These are phyloP conservation scores for Aureobasidium sp. DNA, from an alignment of 2,329 filamentous ascomycete genomes.

Conservation along the genomic window DNA sequence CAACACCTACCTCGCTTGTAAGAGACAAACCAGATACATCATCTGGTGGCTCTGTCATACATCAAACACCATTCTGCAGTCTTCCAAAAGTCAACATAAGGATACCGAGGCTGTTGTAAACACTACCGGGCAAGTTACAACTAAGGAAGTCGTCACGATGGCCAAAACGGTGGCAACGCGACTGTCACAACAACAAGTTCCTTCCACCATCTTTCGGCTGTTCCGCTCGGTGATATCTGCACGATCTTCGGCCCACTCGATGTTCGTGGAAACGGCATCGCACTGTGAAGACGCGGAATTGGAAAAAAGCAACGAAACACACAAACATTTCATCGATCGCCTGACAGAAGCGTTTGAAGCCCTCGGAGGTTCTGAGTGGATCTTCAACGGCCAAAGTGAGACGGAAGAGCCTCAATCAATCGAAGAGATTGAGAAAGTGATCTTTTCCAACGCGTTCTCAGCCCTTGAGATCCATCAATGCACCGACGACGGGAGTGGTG, in stretches of 20 bases:
- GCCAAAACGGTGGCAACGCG: neutral
- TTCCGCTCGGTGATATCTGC: neutral
- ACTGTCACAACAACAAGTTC: neutral
- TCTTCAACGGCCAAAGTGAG: neutral
- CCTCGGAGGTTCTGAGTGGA: neutral
- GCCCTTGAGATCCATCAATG: neutral
- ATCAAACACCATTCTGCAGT: neutral
- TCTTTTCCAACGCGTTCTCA: neutral
- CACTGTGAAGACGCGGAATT: neutral
- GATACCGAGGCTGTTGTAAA: neutral
- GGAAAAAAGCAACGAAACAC: neutral
- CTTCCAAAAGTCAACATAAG: neutral
- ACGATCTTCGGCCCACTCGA: neutral
- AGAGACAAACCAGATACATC: neutral
- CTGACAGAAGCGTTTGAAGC: neutral
- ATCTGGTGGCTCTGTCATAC: neutral
- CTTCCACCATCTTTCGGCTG: neutral
- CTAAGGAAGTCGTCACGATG: neutral
- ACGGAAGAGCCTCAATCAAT: neutral
- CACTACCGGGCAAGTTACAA: neutral
- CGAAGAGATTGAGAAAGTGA: neutral
- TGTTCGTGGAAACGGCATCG: neutral
- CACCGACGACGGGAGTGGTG: neutral
- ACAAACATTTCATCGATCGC: neutral
- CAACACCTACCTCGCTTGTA: neutral